These are phyloP conservation scores for Camellia granthamiana DNA, from an alignment of 148 eudicot genomes.

Conservation along the genomic window DNA sequence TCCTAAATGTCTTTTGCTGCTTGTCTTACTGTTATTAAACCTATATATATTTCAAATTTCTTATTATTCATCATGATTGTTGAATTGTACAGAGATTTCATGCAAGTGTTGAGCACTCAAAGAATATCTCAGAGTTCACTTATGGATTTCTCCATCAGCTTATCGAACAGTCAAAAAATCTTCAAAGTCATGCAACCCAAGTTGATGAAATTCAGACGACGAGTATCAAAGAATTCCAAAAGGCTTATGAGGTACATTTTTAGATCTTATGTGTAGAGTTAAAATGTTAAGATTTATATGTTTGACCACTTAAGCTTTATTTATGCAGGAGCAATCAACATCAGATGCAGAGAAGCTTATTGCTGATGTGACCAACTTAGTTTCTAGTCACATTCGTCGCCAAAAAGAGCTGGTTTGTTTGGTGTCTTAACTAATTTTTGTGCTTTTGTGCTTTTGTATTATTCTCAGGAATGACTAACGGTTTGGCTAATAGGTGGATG, in stretches of 20 bases:
- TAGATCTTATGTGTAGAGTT: neutral
- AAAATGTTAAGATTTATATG: neutral
- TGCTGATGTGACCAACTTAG: conserved; percentile 73
- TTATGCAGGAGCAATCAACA: conserved; percentile 67
- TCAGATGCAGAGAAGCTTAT: conserved; percentile 83
- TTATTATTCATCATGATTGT: neutral
- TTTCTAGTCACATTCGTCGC: conserved; percentile 61
- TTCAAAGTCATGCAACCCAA: conserved; percentile 59
- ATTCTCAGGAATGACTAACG: neutral
- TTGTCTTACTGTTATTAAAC: neutral
- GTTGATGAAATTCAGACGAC: conserved; percentile 60
- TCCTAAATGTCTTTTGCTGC: neutral
- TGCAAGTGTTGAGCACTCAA: conserved; percentile 52
- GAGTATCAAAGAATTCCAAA: conserved; percentile 67
- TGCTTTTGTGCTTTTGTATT: neutral
- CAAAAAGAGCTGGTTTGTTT: conserved; percentile 76
- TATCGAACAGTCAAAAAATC: conserved; percentile 53
- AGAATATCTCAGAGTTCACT: conserved; percentile 53
- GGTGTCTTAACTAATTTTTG: neutral
- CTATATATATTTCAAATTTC: neutral
- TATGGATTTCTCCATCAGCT: conserved; percentile 59
- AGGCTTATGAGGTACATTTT: conserved; percentile 63
- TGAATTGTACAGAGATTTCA: conserved; percentile 58
- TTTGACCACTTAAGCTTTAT: conserved; percentile 7
- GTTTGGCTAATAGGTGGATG: conserved; percentile 56